These are phyloP conservation scores for Saccharomycopsis phalli DNA, from an alignment of 1,139 yeast species.

Conservation along the genomic window DNA sequence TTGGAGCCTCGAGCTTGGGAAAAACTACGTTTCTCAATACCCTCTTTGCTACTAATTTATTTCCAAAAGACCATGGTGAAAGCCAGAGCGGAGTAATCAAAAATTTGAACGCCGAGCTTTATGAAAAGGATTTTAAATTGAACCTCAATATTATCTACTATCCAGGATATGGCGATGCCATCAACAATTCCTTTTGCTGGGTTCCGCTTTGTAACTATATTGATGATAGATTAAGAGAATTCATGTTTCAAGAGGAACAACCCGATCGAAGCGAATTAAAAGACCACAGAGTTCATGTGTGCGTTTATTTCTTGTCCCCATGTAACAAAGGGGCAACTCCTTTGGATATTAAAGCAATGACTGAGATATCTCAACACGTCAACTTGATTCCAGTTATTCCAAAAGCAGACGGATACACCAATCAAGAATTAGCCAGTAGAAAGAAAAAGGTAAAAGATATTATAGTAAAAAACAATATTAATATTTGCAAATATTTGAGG, in stretches of 20 bases:
- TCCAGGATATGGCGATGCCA: slow-evolving; percentile 72
- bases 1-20: slow-evolving; percentile 46
- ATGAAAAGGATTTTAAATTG: slow-evolving; percentile 44
- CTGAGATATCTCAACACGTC: slow-evolving; percentile 51
- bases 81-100: slow-evolving; percentile 8
- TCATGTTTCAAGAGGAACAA: slow-evolving; percentile 62
- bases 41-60: slow-evolving; percentile 36
- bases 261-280: slow-evolving; percentile 43
- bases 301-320: slow-evolving; percentile 65
- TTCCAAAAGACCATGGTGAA: slow-evolving; percentile 9
- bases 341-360: slow-evolving; percentile 63
- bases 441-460: slow-evolving; percentile 38
- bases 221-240: slow-evolving; percentile 50
- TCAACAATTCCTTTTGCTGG: slow-evolving; percentile 54
- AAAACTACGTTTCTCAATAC: slow-evolving; percentile 52
- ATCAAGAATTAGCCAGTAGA: slow-evolving; percentile 30
- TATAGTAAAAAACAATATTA: slow-evolving; percentile 41
- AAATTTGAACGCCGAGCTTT: slow-evolving; percentile 30
- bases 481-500: slow-evolving; percentile 46
- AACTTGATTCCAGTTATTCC: slow-evolving; percentile 72
- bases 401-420: slow-evolving; percentile 62
- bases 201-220: slow-evolving; percentile 47
- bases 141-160: slow-evolving; percentile 54
- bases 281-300: slow-evolving; percentile 67
- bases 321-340: slow-evolving; percentile 43